Evolutionary conservation across 225 moss, liverwort and hornwort genomes (phyloP).

Genomic region (Thuidium tamariscinum): DNA sequence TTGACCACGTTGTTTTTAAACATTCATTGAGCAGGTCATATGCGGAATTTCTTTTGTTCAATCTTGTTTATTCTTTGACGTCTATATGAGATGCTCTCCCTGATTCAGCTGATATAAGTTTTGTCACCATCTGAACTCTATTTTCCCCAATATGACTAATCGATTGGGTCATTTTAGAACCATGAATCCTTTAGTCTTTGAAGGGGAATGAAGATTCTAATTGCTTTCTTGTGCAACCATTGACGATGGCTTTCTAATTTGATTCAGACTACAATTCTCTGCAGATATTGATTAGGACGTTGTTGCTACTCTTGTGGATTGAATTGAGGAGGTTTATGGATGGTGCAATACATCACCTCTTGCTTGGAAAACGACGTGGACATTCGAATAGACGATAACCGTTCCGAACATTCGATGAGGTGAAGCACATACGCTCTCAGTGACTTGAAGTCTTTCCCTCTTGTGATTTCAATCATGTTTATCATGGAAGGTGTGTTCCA

Average conservation of each 20-base stretch:
- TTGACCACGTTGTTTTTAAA: too few species aligned
- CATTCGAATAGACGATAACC: conserved; percentile 41
- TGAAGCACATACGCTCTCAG: conserved; percentile 45
- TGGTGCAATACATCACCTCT: conserved; percentile 1
- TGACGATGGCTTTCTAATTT: background rate
- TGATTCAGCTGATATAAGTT: background rate
- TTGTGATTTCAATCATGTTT: conserved; percentile 36
- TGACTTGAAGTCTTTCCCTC: background rate
- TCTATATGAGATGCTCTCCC: background rate
- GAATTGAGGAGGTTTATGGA: background rate
- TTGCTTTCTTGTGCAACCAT: background rate
- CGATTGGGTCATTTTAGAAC: background rate
- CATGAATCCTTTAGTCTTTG: background rate
- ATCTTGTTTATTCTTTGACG: background rate
- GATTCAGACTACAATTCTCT: background rate
- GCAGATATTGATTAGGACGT: background rate
- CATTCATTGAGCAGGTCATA: background rate
- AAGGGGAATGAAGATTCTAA: background rate
- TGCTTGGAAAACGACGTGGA: conserved; percentile 1
- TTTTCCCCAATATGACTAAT: background rate
- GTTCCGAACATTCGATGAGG: conserved; percentile 49
- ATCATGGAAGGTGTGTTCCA: conserved; percentile 41
- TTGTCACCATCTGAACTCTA: background rate
- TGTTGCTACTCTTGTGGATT: background rate
- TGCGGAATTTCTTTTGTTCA: background rate